Base-by-base conservation (phyloP, 306 rosid genomes). In the Sophora flavescens region DNA sequence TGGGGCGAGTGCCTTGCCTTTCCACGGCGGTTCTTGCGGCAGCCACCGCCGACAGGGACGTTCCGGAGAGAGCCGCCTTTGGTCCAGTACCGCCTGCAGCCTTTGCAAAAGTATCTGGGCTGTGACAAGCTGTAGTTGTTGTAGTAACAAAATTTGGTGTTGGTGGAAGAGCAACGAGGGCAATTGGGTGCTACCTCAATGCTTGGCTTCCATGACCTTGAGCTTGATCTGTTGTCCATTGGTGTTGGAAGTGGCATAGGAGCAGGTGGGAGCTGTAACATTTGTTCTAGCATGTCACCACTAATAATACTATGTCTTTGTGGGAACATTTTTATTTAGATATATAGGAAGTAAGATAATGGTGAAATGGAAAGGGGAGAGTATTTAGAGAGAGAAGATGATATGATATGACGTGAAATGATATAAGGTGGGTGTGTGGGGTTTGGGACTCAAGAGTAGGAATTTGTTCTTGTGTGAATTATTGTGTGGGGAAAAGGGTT, bases 131-230 rank as follows among this genome's bases (percentile, higher is more conserved):
- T 91, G 90, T 94, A 94, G 88, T 94, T 94, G 85, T 94, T 94
- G 96, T 91, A 94, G 81, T 94, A 94, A 62, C 98, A 94, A 83
- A 94, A 94, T 68, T 94, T 94, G 38, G 98, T 94, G 89, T 90
- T 90, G 85, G 92, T 52, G 41, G 98, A 91, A 56, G 96, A 90
- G 53, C 97, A 94, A 0, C 98, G 90, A 32, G 98, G 97, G 59
- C 98, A 94, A 56, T 85, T 89, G 1, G 97, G 97, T 26, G 97
- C 90, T 0, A 85, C 47, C 63, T 94, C 96, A 2, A 86, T 44
- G 12, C 17, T 50, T 44, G 96, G 89, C 47, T 90, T 88, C 97
- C 96, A 90, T 44, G 50, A 44, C 14, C 73, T 80, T 0, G 85
- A 81, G 22, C 44, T n/a, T 17, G 80, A 65, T 67, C 16, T 59